Base-by-base conservation (phyloP, 2,329 filamentous ascomycete species). In the Epichloe uncinata region DNA sequence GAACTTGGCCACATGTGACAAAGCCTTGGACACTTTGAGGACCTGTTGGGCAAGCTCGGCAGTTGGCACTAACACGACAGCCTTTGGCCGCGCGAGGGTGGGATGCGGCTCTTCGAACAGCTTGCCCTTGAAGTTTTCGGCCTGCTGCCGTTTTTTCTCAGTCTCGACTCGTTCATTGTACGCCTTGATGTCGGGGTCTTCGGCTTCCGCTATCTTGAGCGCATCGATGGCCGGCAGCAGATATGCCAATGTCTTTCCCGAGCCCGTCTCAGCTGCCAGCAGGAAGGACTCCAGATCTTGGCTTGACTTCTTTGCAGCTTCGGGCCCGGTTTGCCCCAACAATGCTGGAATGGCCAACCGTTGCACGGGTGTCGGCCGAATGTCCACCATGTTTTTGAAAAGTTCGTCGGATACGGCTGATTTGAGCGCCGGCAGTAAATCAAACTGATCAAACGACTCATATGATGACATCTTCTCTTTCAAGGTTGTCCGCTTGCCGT, bases 201-300 rank as follows among this genome's bases (percentile, higher is more conserved):
- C 65, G 0, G 73, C 72, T 61, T 91, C 87, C 5, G 80, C 81
- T 35, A 79, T 71, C 69, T 98, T 98, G 59, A 98, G 67, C 8
- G 87, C 85, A 66, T 98, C 82, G 48, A 98, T 73, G 15, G 84
- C 77, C 0, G 93, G 94, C 5, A 96, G 68, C 5, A 97, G 72
- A 62, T 98, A 98, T 8, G 93, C 88, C 54, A 98, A 72, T 1
- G 93, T 98, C 72, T 98, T 98, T 53, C 93, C 93, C 0, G 93
- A 97, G 13, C 93, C 93, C 0, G 93, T 98, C 72, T 98, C 93
- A 11, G 93, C 93, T 4, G 93, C 93, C 46, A 98, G 74, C 12
- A 98, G 74, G 61, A 87, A 96, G 1, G 66, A 66, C 40, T 58
- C 54, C 47, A 55, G 53, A 68, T 72, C 77, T 52, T 69, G 67